A percentile compares a stretch with the other conserved stretches of the same genome.
Conservation (phyloP, 352 stramenopile species). For the Saprolegnia parasitica region DNA sequence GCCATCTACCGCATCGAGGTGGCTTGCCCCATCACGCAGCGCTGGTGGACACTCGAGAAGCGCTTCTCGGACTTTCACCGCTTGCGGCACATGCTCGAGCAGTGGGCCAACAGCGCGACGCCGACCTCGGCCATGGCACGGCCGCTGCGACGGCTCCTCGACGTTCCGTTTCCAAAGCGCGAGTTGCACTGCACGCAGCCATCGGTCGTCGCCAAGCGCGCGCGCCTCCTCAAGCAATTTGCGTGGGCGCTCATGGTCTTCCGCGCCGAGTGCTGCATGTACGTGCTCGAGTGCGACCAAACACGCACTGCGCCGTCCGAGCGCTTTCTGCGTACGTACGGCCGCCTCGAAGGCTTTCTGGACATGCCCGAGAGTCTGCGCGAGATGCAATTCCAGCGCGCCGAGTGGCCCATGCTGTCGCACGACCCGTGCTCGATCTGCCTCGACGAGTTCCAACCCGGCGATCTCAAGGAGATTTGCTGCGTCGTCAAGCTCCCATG, state of each 20-base stretch:
- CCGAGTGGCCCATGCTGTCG: not conserved
- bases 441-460: slow-evolving; percentile 2
- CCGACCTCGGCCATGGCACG: not conserved
- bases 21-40: not conserved
- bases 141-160: not conserved
- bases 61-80: slow-evolving; percentile 23
- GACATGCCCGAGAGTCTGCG: not conserved
- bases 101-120: not conserved
- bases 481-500: slow-evolving; percentile 7
- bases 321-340: slow-evolving; percentile 1
- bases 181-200: not conserved
- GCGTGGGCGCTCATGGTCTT: not conserved
- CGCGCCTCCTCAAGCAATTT: not conserved
- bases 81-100: not conserved
- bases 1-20: not conserved
- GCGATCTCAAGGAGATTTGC: slow-evolving; percentile 2
- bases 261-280: not conserved
- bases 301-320: not conserved
- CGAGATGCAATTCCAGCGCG: slow-evolving; percentile 1
- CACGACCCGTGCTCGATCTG: slow-evolving; percentile 7
- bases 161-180: slow-evolving; percentile 12
- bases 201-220: not conserved
- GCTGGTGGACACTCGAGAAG: slow-evolving; percentile 18
- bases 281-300: not conserved
- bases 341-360: not conserved